Percentiles rank a stretch among this genome's conserved stretches.
phyloP scores from a whole-genome alignment of 495 filamentous ascomycete species.

The Cercophora scortea region DNA sequence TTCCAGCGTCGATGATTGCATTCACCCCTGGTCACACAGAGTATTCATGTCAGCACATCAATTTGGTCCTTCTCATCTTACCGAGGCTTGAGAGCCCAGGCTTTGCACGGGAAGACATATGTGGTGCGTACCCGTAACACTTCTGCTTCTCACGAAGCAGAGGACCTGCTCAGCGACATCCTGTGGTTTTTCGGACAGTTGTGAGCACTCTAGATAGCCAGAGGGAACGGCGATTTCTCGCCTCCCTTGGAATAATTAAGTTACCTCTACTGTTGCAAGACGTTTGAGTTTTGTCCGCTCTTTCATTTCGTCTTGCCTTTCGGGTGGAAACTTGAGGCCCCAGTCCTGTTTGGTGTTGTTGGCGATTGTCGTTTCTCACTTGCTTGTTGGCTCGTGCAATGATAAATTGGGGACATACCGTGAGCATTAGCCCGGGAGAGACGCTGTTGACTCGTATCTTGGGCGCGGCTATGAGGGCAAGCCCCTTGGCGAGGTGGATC shows the following conservation, averaged over 20 bases:
- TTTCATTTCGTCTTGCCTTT: slow-evolving; percentile 30
- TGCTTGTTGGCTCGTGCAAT: background rate
- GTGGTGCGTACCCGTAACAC: slow-evolving; percentile 21
- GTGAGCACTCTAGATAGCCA: background rate
- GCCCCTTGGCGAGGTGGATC: slow-evolving; percentile 45
- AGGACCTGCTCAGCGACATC: slow-evolving; percentile 42
- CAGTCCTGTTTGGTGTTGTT: slow-evolving; percentile 33
- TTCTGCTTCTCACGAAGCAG: slow-evolving; percentile 30
- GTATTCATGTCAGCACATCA: background rate
- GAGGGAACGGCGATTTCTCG: background rate
- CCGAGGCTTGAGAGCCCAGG: background rate
- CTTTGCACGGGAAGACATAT: background rate
- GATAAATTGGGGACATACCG: slow-evolving; percentile 20
- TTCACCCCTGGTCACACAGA: slow-evolving; percentile 23
- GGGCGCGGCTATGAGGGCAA: slow-evolving; percentile 43
- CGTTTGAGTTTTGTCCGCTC: slow-evolving; percentile 43
- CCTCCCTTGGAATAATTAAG: no score
- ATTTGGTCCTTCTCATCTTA: background rate
- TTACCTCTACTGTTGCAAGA: slow-evolving; percentile 42
- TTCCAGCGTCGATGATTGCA: slow-evolving; percentile 35
- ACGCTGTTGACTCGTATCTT: slow-evolving; percentile 48
- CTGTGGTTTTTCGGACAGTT: slow-evolving; percentile 2
- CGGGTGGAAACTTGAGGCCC: slow-evolving; percentile 41
- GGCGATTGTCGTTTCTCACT: background rate
- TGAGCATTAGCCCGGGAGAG: slow-evolving; percentile 44